Evolutionary conservation across 352 stramenopile genomes (phyloP).

Genomic region (Globisporangium acanthophoron): DNA sequence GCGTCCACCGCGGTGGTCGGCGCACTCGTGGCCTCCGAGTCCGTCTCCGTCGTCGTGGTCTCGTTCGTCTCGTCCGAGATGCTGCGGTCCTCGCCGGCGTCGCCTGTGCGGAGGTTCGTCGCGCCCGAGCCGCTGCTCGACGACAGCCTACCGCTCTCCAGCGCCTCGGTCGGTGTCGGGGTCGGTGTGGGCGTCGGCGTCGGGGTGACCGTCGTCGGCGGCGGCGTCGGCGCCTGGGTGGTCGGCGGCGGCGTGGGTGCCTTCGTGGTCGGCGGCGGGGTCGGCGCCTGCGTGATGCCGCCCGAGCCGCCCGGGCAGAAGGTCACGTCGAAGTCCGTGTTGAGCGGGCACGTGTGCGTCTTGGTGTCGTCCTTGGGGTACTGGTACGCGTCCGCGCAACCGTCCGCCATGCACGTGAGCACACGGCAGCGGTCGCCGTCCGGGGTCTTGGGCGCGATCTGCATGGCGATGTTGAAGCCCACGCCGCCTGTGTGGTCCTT

Average conservation of each 20-base stretch:
- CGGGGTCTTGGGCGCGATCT: constrained; percentile 39
- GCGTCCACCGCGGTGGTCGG: not conserved
- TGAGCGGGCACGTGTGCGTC: constrained; percentile 50
- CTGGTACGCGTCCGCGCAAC: constrained; percentile 60
- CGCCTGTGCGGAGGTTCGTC: not conserved
- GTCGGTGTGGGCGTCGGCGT: constrained; percentile 9
- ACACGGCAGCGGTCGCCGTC: constrained; percentile 34
- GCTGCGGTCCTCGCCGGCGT: constrained; percentile 10
- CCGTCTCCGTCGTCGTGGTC: constrained; percentile 1
- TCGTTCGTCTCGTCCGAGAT: constrained; percentile 13
- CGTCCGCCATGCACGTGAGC: constrained; percentile 49
- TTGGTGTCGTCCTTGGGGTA: constrained; percentile 67
- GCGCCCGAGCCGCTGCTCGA: not conserved
- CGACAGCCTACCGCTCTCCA: constrained; percentile 10
- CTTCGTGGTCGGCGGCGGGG: constrained; percentile 13
- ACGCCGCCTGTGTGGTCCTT: constrained; percentile 48
- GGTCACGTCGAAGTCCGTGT: constrained; percentile 50
- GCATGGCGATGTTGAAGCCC: constrained; percentile 69
- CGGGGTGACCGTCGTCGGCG: constrained; percentile 11
- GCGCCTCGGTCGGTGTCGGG: constrained; percentile 5
- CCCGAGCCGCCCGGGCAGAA: constrained; percentile 32
- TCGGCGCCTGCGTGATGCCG: constrained; percentile 10
- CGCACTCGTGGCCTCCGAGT: not conserved
- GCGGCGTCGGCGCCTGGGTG: constrained; percentile 16
- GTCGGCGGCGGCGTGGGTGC: constrained; percentile 13